Conservation (phyloP, 306 rosid species). For the Delonix regia region DNA sequence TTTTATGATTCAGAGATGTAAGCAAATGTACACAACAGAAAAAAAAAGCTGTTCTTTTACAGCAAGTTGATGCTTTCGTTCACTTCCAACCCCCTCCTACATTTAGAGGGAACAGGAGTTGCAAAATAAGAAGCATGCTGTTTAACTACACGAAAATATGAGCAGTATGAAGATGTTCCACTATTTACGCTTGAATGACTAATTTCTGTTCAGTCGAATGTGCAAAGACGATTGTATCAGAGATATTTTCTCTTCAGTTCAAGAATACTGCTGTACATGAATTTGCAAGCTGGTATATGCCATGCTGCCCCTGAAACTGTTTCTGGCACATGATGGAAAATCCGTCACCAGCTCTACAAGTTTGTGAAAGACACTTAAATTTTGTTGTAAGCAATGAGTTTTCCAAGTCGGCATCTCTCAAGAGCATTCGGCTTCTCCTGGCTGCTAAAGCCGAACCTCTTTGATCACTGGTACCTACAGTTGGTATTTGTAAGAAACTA, state of each 20-base stretch:
- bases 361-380: constrained; percentile 45
- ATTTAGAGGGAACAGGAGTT: background rate
- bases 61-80: background rate
- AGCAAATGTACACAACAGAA: background rate
- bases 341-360: constrained; percentile 60
- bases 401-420: constrained; percentile 55
- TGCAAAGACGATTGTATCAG: constrained; percentile 21
- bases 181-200: constrained; percentile 24
- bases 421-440: constrained; percentile 47
- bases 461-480: constrained; percentile 36
- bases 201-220: constrained; percentile 14
- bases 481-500: constrained; percentile 52
- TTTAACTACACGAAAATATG: background rate
- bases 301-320: constrained; percentile 59
- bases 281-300: constrained; percentile 55
- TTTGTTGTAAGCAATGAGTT: constrained; percentile 46
- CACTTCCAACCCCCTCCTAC: background rate
- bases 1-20: background rate
- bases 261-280: constrained; percentile 60
- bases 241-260: constrained; percentile 36
- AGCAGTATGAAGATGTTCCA: constrained; percentile 16
- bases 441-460: constrained; percentile 51
- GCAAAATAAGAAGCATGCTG: constrained; percentile 5
- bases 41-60: background rate
- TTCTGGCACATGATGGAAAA: constrained; percentile 55